Percentiles rank a stretch among this genome's conserved stretches.
These are phyloP conservation scores for Elsinoe perseae DNA, from an alignment of 2,329 filamentous ascomycete species.

Conservation along the genomic window DNA sequence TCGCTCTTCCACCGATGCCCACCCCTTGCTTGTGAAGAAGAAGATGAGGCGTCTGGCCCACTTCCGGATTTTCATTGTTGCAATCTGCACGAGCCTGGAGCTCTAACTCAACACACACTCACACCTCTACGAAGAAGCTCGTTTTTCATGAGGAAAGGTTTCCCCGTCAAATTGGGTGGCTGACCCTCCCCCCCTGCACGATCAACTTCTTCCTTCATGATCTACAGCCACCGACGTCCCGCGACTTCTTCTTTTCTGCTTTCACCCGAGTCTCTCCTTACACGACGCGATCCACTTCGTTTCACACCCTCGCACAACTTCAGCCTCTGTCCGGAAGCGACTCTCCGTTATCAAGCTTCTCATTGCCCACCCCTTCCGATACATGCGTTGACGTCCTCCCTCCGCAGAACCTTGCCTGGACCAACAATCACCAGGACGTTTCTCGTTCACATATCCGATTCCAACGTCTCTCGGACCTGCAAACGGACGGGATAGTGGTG, in stretches of 20 bases:
- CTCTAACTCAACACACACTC: neutral
- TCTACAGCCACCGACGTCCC: neutral
- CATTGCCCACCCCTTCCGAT: neutral
- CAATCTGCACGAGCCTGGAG: conserved; percentile 14
- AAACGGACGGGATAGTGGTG: conserved; percentile 2
- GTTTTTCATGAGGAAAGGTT: no score
- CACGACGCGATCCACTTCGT: neutral
- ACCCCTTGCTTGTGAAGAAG: conserved; percentile 1
- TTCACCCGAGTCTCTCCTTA: conserved; percentile 8
- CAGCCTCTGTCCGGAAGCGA: conserved; percentile 9
- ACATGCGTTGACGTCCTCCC: conserved; percentile 7
- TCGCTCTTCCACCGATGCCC: no score
- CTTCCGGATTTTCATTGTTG: conserved; percentile 14
- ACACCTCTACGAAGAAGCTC: no score
- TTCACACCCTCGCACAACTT: conserved; percentile 10
- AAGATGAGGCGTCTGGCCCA: conserved; percentile 10
- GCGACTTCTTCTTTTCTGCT: neutral
- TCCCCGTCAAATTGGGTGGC: no score
- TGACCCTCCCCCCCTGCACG: no score
- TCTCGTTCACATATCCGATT: conserved; percentile 9
- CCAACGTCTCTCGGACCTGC: neutral
- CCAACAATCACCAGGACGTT: conserved; percentile 6
- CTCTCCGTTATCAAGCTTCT: conserved; percentile 6
- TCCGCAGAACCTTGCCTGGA: conserved; percentile 2
- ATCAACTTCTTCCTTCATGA: neutral